Base-by-base conservation (phyloP, 1,284 basidiomycete species). In the Ceratobasidium sp. region DNA sequence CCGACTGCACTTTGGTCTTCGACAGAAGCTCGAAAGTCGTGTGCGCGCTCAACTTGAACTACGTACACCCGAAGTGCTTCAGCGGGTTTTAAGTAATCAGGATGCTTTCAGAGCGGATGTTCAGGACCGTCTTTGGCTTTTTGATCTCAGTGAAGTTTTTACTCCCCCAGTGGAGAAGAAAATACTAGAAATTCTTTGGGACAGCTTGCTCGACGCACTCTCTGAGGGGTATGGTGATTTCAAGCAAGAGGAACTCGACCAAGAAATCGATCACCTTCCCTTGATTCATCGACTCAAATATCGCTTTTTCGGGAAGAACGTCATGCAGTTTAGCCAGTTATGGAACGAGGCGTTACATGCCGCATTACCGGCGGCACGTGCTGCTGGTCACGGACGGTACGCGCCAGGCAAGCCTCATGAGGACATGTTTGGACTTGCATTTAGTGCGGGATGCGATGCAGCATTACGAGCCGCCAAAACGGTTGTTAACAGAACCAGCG, bases 261-360 rank as follows among this genome's bases (percentile, higher is more conserved):
- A 64, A 7, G 33, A 48, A 26, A 64, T 52, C 6, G 9, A 23
- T 20, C 38, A 42, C 0, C 61, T 40, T 2, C 61, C 48, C 9
- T 28, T 23, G 12, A 28, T 52, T 7, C 15, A 40, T 13, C 61
- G 48, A 13, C 13, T 75, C 1, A 65, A 56, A 40, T 64, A 64
- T 46, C 46, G 23, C 13, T 64, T 74, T 20, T 64, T 64, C 28
- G 71, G 71, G 15, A 38, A 38, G 17, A 74, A 74, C 42, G 48
- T 74, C 1, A 38, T 65, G 4, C 71, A 74, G 54, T 64, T 74
- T 20, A 74, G 40, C 5, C 71, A 65, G 17, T 17, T 74, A 5
- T 74, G 61, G 59, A 65, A 50, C 23, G 71, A 44, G 3, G 61
- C 71, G 17, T 54, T 74, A 26, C 59, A 74, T 62, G 59, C 59